phyloP scores from a whole-genome alignment of 73 alveolate genomes.

The Paramecium caudatum region DNA sequence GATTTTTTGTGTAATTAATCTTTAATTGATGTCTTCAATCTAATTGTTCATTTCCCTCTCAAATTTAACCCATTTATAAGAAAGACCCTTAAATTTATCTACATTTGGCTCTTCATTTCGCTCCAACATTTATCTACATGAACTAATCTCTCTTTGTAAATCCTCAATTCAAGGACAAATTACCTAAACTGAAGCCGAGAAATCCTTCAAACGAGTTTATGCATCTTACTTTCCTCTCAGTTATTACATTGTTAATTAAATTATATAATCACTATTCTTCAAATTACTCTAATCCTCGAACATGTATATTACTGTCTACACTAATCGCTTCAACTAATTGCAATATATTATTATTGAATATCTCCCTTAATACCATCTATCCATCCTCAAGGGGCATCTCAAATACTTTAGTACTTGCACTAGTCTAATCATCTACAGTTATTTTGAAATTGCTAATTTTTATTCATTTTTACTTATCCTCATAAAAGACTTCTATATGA shows the following conservation, averaged over 20 bases:
- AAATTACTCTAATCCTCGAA: conserved; percentile 46
- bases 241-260: too few species aligned
- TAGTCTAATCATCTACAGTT: conserved; percentile 26
- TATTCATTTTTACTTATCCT: conserved; percentile 11
- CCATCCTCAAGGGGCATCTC: conserved; percentile 59
- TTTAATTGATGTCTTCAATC: not conserved
- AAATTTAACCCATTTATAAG: not conserved
- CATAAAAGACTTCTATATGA: not conserved
- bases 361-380: conserved; percentile 11
- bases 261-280: too few species aligned
- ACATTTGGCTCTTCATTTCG: not conserved
- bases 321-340: conserved; percentile 28
- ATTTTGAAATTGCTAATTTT: conserved; percentile 8
- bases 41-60: conserved; percentile 27
- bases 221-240: too few species aligned
- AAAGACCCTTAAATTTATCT: not conserved
- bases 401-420: conserved; percentile 16
- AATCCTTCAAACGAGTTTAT: too few species aligned
- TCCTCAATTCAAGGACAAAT: too few species aligned
- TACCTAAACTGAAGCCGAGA: too few species aligned
- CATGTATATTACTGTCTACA: conserved; percentile 18
- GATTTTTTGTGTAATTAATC: not conserved
- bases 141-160: not conserved
- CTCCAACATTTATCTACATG: not conserved
- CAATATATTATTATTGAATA: conserved; percentile 9